Percentiles rank a stretch among this genome's conserved stretches.
Evolutionary conservation across 768 basidiomycete species (phyloP).

Genomic region (Amanita rimosa): DNA sequence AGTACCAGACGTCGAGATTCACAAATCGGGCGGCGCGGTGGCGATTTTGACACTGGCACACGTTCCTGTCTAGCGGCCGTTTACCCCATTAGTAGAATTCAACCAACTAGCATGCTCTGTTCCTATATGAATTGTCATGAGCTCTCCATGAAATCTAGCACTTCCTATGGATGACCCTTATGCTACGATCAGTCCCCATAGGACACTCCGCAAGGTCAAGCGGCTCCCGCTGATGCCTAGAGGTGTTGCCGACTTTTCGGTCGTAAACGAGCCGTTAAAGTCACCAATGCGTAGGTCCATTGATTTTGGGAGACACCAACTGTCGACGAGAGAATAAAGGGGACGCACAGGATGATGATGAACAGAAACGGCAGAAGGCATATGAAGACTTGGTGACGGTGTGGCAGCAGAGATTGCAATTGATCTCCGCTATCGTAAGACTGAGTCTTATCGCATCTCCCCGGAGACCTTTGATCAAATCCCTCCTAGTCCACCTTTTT

Average conservation of each 20-base stretch:
- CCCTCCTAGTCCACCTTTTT: slow-evolving; percentile 1
- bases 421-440: slow-evolving; percentile 1
- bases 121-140: background rate
- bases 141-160: background rate
- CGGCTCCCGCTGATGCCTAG: background rate
- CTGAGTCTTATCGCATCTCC: too few relatives aligned
- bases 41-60: background rate
- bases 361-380: slow-evolving; percentile 1
- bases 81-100: background rate
- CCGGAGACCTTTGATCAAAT: background rate
- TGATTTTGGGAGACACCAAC: background rate
- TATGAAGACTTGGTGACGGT: background rate
- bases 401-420: slow-evolving; percentile 1
- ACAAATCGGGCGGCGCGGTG: background rate
- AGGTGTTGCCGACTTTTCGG: background rate
- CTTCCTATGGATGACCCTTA: background rate
- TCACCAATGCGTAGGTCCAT: background rate
- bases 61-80: background rate
- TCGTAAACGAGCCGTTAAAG: background rate
- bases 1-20: slow-evolving; percentile 9
- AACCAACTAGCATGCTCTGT: background rate
- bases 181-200: background rate
- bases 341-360: background rate
- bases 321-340: background rate
- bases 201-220: slow-evolving; percentile 1